Evolutionary conservation across 352 stramenopile genomes (phyloP), one percentile per base, ranked within the genome.

Genomic region (Plasmopara viticola): DNA sequence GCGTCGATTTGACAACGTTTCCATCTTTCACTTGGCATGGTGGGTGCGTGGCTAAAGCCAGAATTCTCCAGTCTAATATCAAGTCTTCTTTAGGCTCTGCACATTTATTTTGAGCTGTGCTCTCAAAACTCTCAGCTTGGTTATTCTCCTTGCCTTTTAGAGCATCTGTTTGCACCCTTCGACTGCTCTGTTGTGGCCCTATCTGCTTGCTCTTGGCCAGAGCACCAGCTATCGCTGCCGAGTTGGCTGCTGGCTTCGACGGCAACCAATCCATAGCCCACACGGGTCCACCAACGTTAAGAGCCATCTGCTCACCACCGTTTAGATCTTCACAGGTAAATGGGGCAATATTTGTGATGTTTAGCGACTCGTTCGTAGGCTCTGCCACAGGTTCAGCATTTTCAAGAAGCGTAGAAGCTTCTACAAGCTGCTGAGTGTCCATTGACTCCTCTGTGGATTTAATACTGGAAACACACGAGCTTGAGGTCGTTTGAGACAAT

Each of bases 201-300:
- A 58, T 66, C 44, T 50, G 49, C 2, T 44, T 61, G 13, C 14
- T 52, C 14, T 44, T 60, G 31, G 13, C 9, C 0, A 62, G n/a
- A 34, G 33, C 18, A 38, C 38, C 46, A 56, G 51, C 45, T 5
- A 56, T 39, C n/a, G 37, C 30, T 9, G 47, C 44, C 10, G 41
- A 25, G 6, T 56, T 61, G 34, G 28, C 31, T 6, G 37, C 41
- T 48, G 51, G 40, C 28, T 48, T 56, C n/a, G 65, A 64, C 9
- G 70, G 75, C 37, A 89, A 44, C 81, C 81, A 92, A 41, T 90
- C 81, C 73, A 92, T 89, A 9, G 81, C 81, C 78, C 78, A 90
- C 34, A 92, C 72, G 2, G 81, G 81, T 15, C 81, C 81, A 17
- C 81, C 81, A 0, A 73, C 77, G 49, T 92, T 90, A 13, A 90